phyloP scores from a whole-genome alignment of 2,329 filamentous ascomycete species.

The Aspergillus piperis region DNA sequence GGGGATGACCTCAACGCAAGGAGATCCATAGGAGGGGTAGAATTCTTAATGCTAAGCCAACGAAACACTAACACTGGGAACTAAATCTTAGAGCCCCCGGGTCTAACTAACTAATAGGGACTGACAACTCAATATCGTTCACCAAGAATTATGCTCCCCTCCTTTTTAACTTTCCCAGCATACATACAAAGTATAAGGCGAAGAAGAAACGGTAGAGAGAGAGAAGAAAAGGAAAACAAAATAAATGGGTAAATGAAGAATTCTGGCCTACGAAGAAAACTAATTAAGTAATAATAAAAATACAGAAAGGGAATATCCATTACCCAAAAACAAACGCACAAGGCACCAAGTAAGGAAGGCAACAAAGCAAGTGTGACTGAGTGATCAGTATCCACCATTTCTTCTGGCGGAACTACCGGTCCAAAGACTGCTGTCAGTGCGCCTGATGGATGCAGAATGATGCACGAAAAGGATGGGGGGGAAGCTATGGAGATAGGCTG shows the following conservation, averaged over 20 bases:
- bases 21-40: slow-evolving; percentile 10
- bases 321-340: background rate
- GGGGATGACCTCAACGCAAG: slow-evolving; percentile 10
- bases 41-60: slow-evolving; percentile 6
- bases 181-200: background rate
- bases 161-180: background rate
- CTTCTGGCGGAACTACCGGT: slow-evolving; percentile 11
- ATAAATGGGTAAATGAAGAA: background rate
- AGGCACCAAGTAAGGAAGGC: background rate
- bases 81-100: slow-evolving; percentile 8
- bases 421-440: slow-evolving; percentile 19
- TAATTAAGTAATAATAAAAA: background rate
- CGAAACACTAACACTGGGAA: background rate
- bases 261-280: no score
- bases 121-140: slow-evolving; percentile 1
- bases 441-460: slow-evolving; percentile 16
- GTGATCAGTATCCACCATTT: background rate
- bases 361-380: background rate
- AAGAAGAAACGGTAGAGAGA: background rate
- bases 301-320: background rate
- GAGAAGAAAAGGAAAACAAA: background rate
- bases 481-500: slow-evolving; percentile 20
- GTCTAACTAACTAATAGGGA: slow-evolving; percentile 4
- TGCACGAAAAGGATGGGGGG: slow-evolving; percentile 21
- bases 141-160: background rate